Evolutionary conservation across 257 asterid species (phyloP).

Genomic region (Ehretia macrophylla): DNA sequence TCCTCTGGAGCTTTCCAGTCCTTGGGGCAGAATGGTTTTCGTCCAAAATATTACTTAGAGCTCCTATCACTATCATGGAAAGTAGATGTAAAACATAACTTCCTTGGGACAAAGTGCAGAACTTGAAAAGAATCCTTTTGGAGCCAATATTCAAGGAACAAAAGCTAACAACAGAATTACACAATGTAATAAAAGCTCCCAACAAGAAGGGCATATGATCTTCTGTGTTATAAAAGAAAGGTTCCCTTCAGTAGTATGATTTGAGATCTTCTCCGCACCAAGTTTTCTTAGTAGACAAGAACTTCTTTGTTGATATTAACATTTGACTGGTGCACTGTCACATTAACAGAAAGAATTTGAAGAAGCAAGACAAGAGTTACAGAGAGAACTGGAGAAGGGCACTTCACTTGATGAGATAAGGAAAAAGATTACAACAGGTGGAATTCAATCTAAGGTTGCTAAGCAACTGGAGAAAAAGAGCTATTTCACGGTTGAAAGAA

Average conservation of each 20-base stretch:
- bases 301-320: neutral
- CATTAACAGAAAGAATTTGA: slow-evolving; percentile 71
- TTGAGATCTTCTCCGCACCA: neutral
- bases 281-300: neutral
- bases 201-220: no score
- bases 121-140: neutral
- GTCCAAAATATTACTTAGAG: no score
- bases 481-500: slow-evolving; percentile 37
- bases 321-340: slow-evolving; percentile 14
- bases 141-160: neutral
- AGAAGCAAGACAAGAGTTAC: slow-evolving; percentile 87
- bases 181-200: no score
- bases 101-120: neutral
- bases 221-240: no score
- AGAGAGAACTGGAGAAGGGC: slow-evolving; percentile 68
- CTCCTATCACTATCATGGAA: no score
- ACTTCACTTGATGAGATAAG: slow-evolving; percentile 56
- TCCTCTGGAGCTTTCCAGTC: no score
- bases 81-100: no score
- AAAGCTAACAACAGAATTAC: neutral
- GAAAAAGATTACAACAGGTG: slow-evolving; percentile 61
- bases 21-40: no score
- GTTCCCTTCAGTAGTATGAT: neutral
- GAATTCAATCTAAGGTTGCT: slow-evolving; percentile 56
- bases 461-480: slow-evolving; percentile 36